Conservation (phyloP, 2,329 filamentous ascomycete genomes). For the Stromatinia cepivora region DNA sequence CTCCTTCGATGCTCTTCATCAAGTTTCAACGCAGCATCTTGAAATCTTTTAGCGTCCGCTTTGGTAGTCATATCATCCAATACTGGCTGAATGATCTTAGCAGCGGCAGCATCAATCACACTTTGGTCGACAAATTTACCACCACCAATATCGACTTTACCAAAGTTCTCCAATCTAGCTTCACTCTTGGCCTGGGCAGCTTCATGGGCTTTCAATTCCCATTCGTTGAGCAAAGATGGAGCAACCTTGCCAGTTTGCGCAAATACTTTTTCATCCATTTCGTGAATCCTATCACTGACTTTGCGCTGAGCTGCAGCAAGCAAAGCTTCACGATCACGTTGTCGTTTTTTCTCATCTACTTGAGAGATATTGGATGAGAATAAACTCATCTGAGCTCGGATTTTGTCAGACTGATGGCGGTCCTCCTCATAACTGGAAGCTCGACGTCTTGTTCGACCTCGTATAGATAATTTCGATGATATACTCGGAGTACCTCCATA, state of each 20-base stretch:
- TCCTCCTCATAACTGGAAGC: conserved; percentile 67
- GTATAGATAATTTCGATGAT: conserved; percentile 52
- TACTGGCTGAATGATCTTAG: conserved; percentile 75
- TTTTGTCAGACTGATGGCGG: conserved; percentile 65
- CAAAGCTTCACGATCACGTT: conserved; percentile 72
- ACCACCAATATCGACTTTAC: conserved; percentile 70
- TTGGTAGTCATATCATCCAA: conserved; percentile 81
- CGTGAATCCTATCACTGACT: conserved; percentile 74
- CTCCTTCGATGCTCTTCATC: conserved; percentile 67
- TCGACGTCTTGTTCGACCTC: conserved; percentile 59
- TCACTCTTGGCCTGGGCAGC: conserved; percentile 67
- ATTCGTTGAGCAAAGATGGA: conserved; percentile 68
- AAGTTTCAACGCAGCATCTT: conserved; percentile 60
- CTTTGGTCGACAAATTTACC: conserved; percentile 77
- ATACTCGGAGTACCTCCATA: conserved; percentile 58
- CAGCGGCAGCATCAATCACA: conserved; percentile 78
- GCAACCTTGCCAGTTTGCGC: conserved; percentile 73
- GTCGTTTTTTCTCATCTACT: conserved; percentile 71
- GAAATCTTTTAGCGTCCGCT: conserved; percentile 69
- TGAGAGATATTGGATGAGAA: conserved; percentile 68
- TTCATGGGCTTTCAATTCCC: conserved; percentile 75
- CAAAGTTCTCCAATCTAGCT: conserved; percentile 56
- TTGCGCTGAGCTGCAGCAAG: conserved; percentile 81
- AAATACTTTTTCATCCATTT: conserved; percentile 80
- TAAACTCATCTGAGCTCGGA: conserved; percentile 76